Evolutionary conservation across 2,329 filamentous ascomycete species (phyloP).

Genomic region (Annulohypoxylon truncatum): DNA sequence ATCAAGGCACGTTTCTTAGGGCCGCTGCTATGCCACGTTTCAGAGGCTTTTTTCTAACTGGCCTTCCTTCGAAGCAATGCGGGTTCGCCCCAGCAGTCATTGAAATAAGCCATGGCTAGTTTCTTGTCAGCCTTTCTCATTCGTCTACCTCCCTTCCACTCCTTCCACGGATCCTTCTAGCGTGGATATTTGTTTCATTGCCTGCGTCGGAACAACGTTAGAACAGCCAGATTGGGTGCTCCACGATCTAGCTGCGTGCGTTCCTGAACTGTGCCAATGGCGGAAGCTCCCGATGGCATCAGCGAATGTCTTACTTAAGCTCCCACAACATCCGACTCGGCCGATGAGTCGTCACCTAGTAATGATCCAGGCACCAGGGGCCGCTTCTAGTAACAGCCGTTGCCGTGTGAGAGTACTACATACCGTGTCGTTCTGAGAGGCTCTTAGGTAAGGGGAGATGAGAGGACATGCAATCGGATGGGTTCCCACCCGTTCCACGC

Average conservation of each 20-base stretch:
- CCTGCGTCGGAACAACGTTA: conserved; percentile 30
- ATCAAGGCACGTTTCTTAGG: conserved; percentile 43
- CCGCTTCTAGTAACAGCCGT: conserved; percentile 35
- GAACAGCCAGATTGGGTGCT: conserved; percentile 11
- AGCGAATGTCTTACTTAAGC: conserved; percentile 31
- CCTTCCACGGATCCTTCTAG: conserved; percentile 35
- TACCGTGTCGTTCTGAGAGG: conserved; percentile 23
- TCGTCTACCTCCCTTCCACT: conserved; percentile 28
- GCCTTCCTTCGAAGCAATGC: conserved; percentile 32
- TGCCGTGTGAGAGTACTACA: conserved; percentile 35
- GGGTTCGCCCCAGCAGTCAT: conserved; percentile 26
- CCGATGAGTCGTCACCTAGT: conserved; percentile 39
- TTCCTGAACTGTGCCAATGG: conserved; percentile 43
- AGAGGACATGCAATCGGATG: conserved; percentile 34
- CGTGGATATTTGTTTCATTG: conserved; percentile 38
- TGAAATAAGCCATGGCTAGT: conserved; percentile 33
- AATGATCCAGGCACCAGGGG: conserved; percentile 42
- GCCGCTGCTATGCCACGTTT: conserved; percentile 47
- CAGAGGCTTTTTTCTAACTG: conserved; percentile 36
- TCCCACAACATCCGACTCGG: conserved; percentile 41
- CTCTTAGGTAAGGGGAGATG: conserved; percentile 26
- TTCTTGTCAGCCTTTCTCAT: conserved; percentile 33
- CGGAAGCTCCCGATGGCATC: conserved; percentile 45
- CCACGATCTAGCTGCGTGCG: conserved; percentile 34
- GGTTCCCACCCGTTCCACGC: conserved; percentile 37